Evolutionary conservation across 495 filamentous ascomycete species (phyloP), one percentile per base, ranked within the genome.

Genomic region (Aspergillus affinis): DNA sequence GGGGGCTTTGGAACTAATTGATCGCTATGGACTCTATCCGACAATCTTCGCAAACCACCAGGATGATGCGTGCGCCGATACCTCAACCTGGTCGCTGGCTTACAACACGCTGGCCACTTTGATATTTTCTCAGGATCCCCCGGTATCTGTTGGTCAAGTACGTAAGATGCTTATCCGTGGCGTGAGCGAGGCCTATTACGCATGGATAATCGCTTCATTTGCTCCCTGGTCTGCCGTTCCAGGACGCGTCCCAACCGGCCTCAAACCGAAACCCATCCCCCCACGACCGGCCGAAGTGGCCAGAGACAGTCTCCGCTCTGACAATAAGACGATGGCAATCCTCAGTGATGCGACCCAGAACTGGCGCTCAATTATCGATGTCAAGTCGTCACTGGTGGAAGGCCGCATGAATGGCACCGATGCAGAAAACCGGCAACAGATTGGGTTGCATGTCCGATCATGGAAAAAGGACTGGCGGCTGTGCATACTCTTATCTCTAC

Each of bases 391-490:
- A 3, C 49, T 78, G 2, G 54, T 75, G 5, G 57, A 59, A 21
- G 59, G 65, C 6, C 52, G 50, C 6, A 59, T 75, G 36, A 50
- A 53, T 45, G 76, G 72, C 63, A 78, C 60, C n/a, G 21, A 72
- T 2, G 71, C 72, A 20, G 75, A 77, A 53, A 62, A 73, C 19
- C 72, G 85, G 50, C 81, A 84, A 64, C 70, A 72, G 5, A 76
- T 93, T 21, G 93, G 93, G 3, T 85, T 92, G 82, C 82, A 80
- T 0, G 88, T 98, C 61, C 84, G 90, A n/a, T 70, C 76, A 6
- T 94, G 93, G 90, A 87, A 81, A 27, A 79, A 82, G 2, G 72
- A 88, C 58, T 98, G 94, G 94, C 81, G 85, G 66, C 76, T 86
- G 36, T 90, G 91, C 65, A 80, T 90, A 3, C 61, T 96, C 32